Percentiles rank a stretch among this genome's conserved stretches.
These are phyloP conservation scores for Clonostachys rhizophaga DNA, from an alignment of 2,329 filamentous ascomycete species.

Conservation along the genomic window DNA sequence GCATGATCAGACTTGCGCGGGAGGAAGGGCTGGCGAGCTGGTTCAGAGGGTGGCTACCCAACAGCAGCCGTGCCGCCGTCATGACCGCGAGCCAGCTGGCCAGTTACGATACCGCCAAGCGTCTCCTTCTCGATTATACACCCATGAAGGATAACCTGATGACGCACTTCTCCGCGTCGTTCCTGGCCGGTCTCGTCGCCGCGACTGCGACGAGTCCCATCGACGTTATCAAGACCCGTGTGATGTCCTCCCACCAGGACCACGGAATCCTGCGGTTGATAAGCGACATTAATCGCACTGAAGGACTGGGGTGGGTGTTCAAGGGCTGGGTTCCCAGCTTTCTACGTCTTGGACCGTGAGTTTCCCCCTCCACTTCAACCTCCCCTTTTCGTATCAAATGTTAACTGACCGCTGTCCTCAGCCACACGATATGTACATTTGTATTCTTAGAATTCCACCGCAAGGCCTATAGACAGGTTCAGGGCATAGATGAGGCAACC, in stretches of 20 bases:
- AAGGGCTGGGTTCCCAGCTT: constrained; percentile 84
- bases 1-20: constrained; percentile 79
- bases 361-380: constrained; percentile 8
- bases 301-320: constrained; percentile 81
- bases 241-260: constrained; percentile 65
- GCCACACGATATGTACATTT: constrained; percentile 83
- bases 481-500: constrained; percentile 23
- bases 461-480: constrained; percentile 61
- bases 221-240: constrained; percentile 83
- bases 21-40: constrained; percentile 73
- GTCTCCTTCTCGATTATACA: constrained; percentile 59
- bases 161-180: constrained; percentile 74
- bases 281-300: constrained; percentile 60
- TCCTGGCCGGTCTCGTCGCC: constrained; percentile 76
- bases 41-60: constrained; percentile 83
- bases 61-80: constrained; percentile 73
- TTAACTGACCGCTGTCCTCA: constrained; percentile 13
- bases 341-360: constrained; percentile 58
- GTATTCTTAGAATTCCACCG: constrained; percentile 85
- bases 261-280: constrained; percentile 55
- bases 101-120: constrained; percentile 80
- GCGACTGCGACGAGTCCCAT: constrained; percentile 82
- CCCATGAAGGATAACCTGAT: constrained; percentile 65
- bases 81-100: constrained; percentile 86
- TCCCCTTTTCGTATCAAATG: background rate